These are phyloP conservation scores for Candida dajiaensis DNA, from an alignment of 805 yeast genomes.

Conservation along the genomic window DNA sequence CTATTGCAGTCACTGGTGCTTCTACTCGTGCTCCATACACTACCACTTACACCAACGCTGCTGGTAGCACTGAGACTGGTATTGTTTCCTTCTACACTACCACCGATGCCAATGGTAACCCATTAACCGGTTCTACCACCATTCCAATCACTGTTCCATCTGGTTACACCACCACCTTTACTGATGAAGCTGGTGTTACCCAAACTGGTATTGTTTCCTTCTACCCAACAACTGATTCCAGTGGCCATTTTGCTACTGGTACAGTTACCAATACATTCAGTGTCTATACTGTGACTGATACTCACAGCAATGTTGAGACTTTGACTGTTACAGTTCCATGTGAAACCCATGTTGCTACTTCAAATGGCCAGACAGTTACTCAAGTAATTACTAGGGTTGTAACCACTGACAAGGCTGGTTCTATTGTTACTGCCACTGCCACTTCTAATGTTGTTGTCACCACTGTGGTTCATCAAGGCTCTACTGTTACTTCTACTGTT, in stretches of 20 bases:
- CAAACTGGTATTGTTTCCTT: neutral
- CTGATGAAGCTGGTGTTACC: neutral
- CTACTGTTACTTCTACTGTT: constrained; percentile 1
- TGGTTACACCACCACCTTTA: constrained; percentile 1
- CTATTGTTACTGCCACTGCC: neutral
- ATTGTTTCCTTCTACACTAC: constrained; percentile 4
- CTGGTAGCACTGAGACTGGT: constrained; percentile 4
- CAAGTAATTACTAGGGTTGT: constrained; percentile 1
- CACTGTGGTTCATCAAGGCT: neutral
- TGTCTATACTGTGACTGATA: constrained; percentile 2
- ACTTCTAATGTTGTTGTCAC: constrained; percentile 2
- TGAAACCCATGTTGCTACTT: neutral
- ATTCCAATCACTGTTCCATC: neutral
- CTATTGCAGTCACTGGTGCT: constrained; percentile 1
- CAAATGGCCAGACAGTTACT: neutral
- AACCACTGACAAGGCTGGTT: constrained; percentile 1
- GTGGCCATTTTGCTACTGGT: neutral
- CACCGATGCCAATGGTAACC: constrained; percentile 1
- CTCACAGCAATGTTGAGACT: neutral
- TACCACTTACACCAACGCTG: constrained; percentile 1
- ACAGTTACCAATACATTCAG: neutral
- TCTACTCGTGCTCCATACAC: neutral
- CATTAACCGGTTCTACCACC: constrained; percentile 5
- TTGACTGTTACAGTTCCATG: constrained; percentile 3
- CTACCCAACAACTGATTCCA: constrained; percentile 1